These are phyloP conservation scores for Dothideomycetes sp. DNA, from an alignment of 2,329 filamentous ascomycete genomes.

Conservation along the genomic window DNA sequence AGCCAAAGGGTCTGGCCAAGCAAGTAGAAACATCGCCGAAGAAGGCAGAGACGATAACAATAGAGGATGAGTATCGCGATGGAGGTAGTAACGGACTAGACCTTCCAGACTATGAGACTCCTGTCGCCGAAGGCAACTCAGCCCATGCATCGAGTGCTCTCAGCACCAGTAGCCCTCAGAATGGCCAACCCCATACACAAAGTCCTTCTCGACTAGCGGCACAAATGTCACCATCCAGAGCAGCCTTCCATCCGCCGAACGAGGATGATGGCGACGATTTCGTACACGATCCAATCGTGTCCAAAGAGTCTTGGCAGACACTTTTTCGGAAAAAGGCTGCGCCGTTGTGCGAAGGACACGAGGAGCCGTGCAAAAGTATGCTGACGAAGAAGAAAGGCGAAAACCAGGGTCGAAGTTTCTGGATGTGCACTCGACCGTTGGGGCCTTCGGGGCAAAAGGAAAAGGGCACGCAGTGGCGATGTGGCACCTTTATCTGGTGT, in stretches of 20 bases:
- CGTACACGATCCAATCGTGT: constrained; percentile 56
- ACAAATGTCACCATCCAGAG: neutral
- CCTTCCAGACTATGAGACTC: too few species aligned
- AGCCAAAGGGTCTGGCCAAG: too few species aligned
- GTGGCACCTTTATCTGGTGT: constrained; percentile 68
- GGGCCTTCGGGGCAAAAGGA: constrained; percentile 81
- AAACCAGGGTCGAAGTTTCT: constrained; percentile 61
- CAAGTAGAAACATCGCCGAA: too few species aligned
- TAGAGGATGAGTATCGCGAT: too few species aligned
- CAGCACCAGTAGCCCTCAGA: too few species aligned
- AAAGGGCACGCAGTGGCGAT: constrained; percentile 75
- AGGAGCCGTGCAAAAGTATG: constrained; percentile 73
- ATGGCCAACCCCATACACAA: neutral
- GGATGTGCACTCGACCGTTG: constrained; percentile 63
- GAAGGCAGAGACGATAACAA: too few species aligned
- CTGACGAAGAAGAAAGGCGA: constrained; percentile 81
- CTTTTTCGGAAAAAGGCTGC: constrained; percentile 63
- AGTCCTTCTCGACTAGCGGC: neutral
- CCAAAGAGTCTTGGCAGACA: constrained; percentile 76
- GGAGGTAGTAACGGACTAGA: too few species aligned
- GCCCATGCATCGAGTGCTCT: too few species aligned
- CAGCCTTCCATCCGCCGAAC: constrained; percentile 6
- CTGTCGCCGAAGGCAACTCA: too few species aligned
- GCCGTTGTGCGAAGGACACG: constrained; percentile 72
- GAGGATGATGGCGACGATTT: constrained; percentile 25